Conservation (phyloP, 176 grass and related monocot genomes). For the Pontederia paniculata region DNA sequence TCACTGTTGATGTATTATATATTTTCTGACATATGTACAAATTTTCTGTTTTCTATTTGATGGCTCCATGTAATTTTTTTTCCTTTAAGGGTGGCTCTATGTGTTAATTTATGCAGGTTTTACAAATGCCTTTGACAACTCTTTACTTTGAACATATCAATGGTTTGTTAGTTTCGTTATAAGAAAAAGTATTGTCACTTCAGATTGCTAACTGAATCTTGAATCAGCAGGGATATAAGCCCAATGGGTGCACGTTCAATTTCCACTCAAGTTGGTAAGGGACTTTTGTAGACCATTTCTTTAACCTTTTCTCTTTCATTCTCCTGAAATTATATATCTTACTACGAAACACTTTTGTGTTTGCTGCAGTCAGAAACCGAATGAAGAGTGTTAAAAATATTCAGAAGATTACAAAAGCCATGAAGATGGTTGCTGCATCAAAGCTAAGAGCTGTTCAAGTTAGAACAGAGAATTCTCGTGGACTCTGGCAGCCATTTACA, state of each 20-base stretch:
- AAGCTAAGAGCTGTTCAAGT: constrained; percentile 84
- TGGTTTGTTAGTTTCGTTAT: not conserved
- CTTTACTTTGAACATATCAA: not conserved
- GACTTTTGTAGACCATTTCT: not conserved
- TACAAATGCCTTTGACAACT: not conserved
- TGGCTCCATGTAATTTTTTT: no score
- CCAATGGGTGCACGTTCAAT: constrained; percentile 42
- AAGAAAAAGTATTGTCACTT: not conserved
- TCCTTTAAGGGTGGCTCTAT: not conserved
- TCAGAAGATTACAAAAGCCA: constrained; percentile 96
- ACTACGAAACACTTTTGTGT: not conserved
- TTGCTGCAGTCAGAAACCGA: constrained; percentile 57
- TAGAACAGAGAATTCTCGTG: constrained; percentile 86
- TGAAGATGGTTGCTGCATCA: constrained; percentile 98
- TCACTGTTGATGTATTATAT: no score
- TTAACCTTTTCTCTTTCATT: not conserved
- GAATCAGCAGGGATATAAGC: constrained; percentile 42
- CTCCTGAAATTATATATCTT: not conserved
- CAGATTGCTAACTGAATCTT: constrained; percentile 7
- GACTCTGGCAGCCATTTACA: constrained; percentile 83
- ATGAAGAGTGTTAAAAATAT: constrained; percentile 99
- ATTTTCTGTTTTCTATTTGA: no score
- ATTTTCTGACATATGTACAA: no score
- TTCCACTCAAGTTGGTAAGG: constrained; percentile 83
- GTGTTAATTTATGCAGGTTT: not conserved